Evolutionary conservation across 768 basidiomycete species (phyloP).

Genomic region (Lactarius hatsudake): DNA sequence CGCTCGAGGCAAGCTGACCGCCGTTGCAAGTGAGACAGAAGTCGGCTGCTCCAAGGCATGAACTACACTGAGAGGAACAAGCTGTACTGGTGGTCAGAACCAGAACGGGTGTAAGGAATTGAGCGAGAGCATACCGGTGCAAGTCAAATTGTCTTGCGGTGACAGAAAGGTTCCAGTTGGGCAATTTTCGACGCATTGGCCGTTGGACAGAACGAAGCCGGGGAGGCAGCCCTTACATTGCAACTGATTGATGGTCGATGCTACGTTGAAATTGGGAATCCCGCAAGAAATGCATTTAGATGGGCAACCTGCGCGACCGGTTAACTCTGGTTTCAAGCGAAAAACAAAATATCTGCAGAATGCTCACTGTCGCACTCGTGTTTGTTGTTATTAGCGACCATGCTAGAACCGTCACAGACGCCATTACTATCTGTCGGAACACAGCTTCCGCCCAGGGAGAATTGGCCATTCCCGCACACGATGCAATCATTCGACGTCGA

Average conservation of each 20-base stretch:
- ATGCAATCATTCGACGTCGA: slow-evolving; percentile 68
- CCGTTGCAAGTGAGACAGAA: slow-evolving; percentile 75
- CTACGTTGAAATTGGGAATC: slow-evolving; percentile 67
- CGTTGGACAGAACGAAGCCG: slow-evolving; percentile 68
- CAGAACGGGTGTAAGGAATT: slow-evolving; percentile 19
- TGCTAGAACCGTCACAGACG: slow-evolving; percentile 65
- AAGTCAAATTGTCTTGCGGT: slow-evolving; percentile 69
- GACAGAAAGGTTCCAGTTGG: slow-evolving; percentile 72
- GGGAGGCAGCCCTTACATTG: slow-evolving; percentile 80
- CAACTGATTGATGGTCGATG: slow-evolving; percentile 60
- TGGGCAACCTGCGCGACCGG: slow-evolving; percentile 60
- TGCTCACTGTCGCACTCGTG: slow-evolving; percentile 78
- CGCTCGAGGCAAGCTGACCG: slow-evolving; percentile 62
- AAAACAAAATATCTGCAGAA: background rate
- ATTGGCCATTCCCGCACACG: slow-evolving; percentile 60
- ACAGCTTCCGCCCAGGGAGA: slow-evolving; percentile 65
- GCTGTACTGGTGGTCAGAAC: slow-evolving; percentile 37
- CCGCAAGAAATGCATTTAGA: slow-evolving; percentile 76
- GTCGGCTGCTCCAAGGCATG: slow-evolving; percentile 62
- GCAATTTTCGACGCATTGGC: slow-evolving; percentile 67
- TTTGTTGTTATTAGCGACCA: slow-evolving; percentile 81
- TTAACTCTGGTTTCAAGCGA: slow-evolving; percentile 9
- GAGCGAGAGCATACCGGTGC: slow-evolving; percentile 51
- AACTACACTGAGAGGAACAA: slow-evolving; percentile 70
- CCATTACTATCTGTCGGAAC: slow-evolving; percentile 64